These are phyloP conservation scores for Cicer yamashitae DNA, from an alignment of 306 rosid species.

Conservation along the genomic window DNA sequence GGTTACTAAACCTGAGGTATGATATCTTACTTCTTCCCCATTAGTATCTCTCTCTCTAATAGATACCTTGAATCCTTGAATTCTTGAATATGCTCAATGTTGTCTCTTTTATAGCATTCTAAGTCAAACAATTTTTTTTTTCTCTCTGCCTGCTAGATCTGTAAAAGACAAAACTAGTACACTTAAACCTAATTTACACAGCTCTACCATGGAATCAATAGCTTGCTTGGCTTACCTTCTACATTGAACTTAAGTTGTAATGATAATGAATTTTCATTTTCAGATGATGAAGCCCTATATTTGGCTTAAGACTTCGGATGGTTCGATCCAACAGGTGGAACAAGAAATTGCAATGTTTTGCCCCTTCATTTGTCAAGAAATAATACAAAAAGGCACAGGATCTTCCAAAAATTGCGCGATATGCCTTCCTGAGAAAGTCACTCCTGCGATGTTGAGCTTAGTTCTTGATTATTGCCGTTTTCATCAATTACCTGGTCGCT, in stretches of 20 bases:
- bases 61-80: background rate
- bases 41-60: background rate
- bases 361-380: slow-evolving; percentile 83
- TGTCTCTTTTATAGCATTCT: slow-evolving; percentile 13
- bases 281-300: slow-evolving; percentile 87
- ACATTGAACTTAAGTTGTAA: slow-evolving; percentile 42
- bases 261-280: slow-evolving; percentile 23
- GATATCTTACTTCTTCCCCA: slow-evolving; percentile 22
- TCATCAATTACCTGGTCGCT: slow-evolving; percentile 92
- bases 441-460: slow-evolving; percentile 74
- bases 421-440: slow-evolving; percentile 88
- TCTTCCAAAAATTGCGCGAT: slow-evolving; percentile 91
- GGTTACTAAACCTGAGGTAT: slow-evolving; percentile 86
- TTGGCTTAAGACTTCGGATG: slow-evolving; percentile 94
- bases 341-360: slow-evolving; percentile 93
- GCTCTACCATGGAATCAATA: background rate
- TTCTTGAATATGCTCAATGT: background rate
- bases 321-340: slow-evolving; percentile 93
- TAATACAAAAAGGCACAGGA: slow-evolving; percentile 80
- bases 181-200: background rate
- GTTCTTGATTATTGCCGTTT: slow-evolving; percentile 91
- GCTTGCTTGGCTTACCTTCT: slow-evolving; percentile 27
- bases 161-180: background rate
- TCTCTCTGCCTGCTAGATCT: background rate
- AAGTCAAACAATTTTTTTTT: slow-evolving; percentile 14